Evolutionary conservation across 495 filamentous ascomycete species (phyloP), one percentile per base, ranked within the genome.

Genomic region (Lichina pygmaea): DNA sequence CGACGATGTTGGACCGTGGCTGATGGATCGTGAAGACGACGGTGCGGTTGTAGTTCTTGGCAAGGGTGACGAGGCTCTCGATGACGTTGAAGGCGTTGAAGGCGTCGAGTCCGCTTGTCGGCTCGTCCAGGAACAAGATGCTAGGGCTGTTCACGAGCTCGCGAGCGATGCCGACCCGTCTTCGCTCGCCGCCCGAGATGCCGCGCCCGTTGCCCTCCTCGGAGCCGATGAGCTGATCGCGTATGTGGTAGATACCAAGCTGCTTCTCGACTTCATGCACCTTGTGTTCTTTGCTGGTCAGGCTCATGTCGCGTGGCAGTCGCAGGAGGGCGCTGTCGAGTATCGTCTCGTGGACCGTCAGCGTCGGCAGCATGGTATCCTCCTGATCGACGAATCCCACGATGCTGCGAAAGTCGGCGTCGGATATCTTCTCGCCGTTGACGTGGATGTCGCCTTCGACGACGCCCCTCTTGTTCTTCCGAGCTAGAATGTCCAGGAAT

Each of bases 1-100:
- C 89, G 32, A 95, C 89, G 52, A 97, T 97, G 53, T 97, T 97
- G n/a, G 89, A 95, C 48, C 92, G 71, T n/a, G 89, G 89, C 51
- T 97, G 89, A 59, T 97, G 89, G 50, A 97, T 97, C 6, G 89
- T 97, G 64, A 97, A 94, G 46, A 97, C 79, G 48, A 97, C 81
- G 0, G 89, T 97, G 42, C 89, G 71, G 56, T 92, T 86, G 64
- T 94, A 95, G 32, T 75, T 86, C 65, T 89, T 93, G 13, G 89
- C 89, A 41, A 97, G 60, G 6, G 80, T 94, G 38, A 97, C 89
- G 36, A 97, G 66, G 52, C 86, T 94, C 57, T 97, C 89, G 30
- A 97, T 75, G 7, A 94, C 86, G 46, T 95, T 95, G 65, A 86
- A 95, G 0, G 86, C 86, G 54, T 95, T 95, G 63, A 73, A 95